Conservation (phyloP, 257 asterid species). For the Scutellaria baicalensis region DNA sequence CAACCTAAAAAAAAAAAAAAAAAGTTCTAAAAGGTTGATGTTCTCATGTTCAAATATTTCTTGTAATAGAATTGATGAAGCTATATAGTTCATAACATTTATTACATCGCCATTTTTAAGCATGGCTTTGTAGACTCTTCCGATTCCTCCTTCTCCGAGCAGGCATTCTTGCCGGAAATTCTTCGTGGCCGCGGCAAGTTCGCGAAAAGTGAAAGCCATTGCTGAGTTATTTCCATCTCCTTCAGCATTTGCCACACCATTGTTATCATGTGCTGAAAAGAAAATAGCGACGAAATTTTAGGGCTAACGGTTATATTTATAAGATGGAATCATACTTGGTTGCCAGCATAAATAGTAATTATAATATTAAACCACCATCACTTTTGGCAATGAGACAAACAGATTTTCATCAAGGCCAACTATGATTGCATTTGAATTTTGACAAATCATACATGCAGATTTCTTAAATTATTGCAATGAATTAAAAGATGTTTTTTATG, state of each 20-base stretch:
- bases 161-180: constrained; percentile 65
- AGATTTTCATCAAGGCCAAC: too few species aligned
- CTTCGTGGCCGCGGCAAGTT: constrained; percentile 84
- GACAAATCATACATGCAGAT: not conserved
- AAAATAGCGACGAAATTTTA: too few species aligned
- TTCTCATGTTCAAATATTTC: too few species aligned
- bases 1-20: constrained; percentile 27
- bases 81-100: not conserved
- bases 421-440: too few species aligned
- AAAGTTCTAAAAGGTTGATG: too few species aligned
- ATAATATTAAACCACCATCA: too few species aligned
- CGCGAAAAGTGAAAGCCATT: constrained; percentile 70
- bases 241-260: constrained; percentile 17
- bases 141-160: constrained; percentile 81
- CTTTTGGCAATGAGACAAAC: too few species aligned
- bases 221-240: constrained; percentile 25
- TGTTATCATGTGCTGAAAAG: not conserved
- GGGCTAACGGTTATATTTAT: too few species aligned
- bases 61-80: not conserved
- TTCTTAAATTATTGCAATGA: not conserved
- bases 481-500: not conserved
- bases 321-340: too few species aligned
- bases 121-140: constrained; percentile 61
- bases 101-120: constrained; percentile 69
- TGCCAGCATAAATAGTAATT: too few species aligned